Conservation (phyloP, 805 yeast species). For the Yarrowia keelungensis region DNA sequence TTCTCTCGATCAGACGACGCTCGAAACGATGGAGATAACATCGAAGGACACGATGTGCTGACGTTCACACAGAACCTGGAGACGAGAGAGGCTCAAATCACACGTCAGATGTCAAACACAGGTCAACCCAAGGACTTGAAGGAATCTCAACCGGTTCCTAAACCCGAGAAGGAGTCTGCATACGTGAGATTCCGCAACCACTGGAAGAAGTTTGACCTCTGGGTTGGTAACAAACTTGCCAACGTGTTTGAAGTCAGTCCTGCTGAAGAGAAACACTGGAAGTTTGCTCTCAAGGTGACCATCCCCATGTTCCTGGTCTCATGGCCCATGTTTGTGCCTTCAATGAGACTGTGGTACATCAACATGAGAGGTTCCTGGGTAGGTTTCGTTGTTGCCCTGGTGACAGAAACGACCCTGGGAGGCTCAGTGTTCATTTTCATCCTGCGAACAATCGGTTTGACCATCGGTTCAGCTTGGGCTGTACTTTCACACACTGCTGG, state of each 20-base stretch:
- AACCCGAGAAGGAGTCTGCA: not conserved
- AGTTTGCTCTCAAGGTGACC: slow-evolving; percentile 57
- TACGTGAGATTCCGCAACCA: not conserved
- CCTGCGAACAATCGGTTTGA: slow-evolving; percentile 57
- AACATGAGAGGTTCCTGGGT: slow-evolving; percentile 60
- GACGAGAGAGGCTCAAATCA: slow-evolving; percentile 6
- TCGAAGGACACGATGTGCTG: slow-evolving; percentile 24
- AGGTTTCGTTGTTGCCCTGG: slow-evolving; percentile 60
- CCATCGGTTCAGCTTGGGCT: slow-evolving; percentile 60
- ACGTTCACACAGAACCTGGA: slow-evolving; percentile 15
- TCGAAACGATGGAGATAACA: slow-evolving; percentile 25
- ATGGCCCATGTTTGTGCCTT: slow-evolving; percentile 60
- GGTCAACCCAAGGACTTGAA: not conserved
- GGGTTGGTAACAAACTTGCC: slow-evolving; percentile 41
- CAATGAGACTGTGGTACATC: slow-evolving; percentile 58
- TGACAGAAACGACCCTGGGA: slow-evolving; percentile 60
- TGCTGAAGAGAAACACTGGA: slow-evolving; percentile 50
- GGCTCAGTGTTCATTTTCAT: slow-evolving; percentile 58
- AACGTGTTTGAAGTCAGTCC: slow-evolving; percentile 42
- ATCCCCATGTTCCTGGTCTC: slow-evolving; percentile 57
- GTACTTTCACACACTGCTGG: slow-evolving; percentile 57
- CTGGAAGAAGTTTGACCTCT: not conserved
- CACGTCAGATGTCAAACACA: slow-evolving; percentile 19
- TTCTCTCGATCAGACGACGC: slow-evolving; percentile 37
- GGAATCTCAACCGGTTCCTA: not conserved